Conservation (phyloP, 495 filamentous ascomycete species). For the Penicillium turbatum region DNA sequence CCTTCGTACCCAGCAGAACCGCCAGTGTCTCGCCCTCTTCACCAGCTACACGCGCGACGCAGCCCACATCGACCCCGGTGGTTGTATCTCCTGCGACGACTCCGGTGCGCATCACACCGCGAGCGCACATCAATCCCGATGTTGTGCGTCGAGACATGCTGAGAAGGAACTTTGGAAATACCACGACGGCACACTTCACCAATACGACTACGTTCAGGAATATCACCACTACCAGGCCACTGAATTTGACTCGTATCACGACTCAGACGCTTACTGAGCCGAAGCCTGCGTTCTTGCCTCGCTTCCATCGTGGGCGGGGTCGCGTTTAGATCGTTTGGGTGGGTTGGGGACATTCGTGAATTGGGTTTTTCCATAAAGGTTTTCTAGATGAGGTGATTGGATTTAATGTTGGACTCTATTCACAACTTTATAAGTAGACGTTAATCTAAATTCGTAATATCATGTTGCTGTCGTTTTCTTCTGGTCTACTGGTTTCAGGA, state of each 20-base stretch:
- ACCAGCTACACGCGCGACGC: conserved; percentile 4
- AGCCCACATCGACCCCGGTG: conserved; percentile 1
- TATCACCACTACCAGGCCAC: conserved; percentile 11
- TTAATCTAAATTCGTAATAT: neutral
- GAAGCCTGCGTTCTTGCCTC: conserved; percentile 1
- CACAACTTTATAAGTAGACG: neutral
- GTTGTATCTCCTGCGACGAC: neutral
- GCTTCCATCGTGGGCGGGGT: conserved; percentile 1
- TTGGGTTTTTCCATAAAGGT: neutral
- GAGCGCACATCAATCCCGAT: conserved; percentile 10
- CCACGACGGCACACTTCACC: conserved; percentile 14
- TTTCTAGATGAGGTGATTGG: neutral
- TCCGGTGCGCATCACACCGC: conserved; percentile 1
- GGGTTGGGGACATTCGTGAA: neutral
- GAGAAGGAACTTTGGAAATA: conserved; percentile 7
- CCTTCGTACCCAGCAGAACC: conserved; percentile 8
- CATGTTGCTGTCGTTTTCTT: neutral
- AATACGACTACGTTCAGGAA: conserved; percentile 18
- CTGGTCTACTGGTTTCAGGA: too few relatives aligned
- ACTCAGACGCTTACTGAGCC: conserved; percentile 2
- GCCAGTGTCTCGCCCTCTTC: neutral
- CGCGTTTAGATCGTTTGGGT: neutral
- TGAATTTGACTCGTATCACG: neutral
- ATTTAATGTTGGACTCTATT: neutral
- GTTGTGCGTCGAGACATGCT: conserved; percentile 11